Percentiles rank a stretch among this genome's conserved stretches.
These are phyloP conservation scores for Candida sanyiensis DNA, from an alignment of 805 yeast species.

Conservation along the genomic window DNA sequence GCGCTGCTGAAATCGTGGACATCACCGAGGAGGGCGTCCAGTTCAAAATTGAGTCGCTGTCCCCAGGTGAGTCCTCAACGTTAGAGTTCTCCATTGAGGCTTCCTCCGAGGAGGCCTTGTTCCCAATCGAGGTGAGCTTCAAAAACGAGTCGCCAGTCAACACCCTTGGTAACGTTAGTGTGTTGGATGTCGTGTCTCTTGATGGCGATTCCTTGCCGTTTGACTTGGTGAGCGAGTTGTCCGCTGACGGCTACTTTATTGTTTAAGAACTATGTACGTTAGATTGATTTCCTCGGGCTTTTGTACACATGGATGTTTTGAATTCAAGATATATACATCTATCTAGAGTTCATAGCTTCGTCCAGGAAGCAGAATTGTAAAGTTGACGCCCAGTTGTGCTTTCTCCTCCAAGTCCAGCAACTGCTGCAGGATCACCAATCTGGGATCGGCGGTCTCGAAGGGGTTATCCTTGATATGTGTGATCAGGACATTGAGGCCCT, in stretches of 20 bases:
- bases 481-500: conserved; percentile 23
- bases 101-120: conserved; percentile 67
- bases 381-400: conserved; percentile 37
- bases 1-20: conserved; percentile 49
- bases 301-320: too few species aligned
- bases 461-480: conserved; percentile 44
- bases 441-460: conserved; percentile 43
- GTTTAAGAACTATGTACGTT: conserved; percentile 25
- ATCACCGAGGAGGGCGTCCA: conserved; percentile 65
- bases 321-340: too few species aligned
- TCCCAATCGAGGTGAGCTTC: conserved; percentile 80
- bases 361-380: conserved; percentile 55
- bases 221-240: conserved; percentile 53
- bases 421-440: conserved; percentile 45
- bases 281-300: background rate
- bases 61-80: conserved; percentile 55
- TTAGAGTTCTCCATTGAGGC: conserved; percentile 76
- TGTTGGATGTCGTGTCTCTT: conserved; percentile 50
- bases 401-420: conserved; percentile 40
- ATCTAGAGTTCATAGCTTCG: conserved; percentile 22
- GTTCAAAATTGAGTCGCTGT: conserved; percentile 54
- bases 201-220: conserved; percentile 61
- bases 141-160: conserved; percentile 40
- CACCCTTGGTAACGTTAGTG: conserved; percentile 61
- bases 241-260: conserved; percentile 55